Conservation (phyloP, 2,329 filamentous ascomycete species). For the Aaosphaeria arxii region DNA sequence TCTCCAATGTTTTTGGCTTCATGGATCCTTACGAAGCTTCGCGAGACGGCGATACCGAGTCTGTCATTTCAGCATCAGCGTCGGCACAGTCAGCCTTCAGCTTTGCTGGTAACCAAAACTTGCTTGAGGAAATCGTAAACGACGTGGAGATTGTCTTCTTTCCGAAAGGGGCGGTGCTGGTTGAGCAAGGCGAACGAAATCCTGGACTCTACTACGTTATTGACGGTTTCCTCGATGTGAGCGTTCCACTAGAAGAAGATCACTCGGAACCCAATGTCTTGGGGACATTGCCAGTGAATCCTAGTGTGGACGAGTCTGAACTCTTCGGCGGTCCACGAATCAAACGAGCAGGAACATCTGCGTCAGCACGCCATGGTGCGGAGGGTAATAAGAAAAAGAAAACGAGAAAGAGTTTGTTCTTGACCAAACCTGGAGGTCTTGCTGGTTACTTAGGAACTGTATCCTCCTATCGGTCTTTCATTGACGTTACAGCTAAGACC, state of each 20-base stretch:
- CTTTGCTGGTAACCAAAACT: slow-evolving; percentile 60
- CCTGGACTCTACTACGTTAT: slow-evolving; percentile 97
- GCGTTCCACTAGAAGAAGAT: slow-evolving; percentile 70
- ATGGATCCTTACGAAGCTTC: slow-evolving; percentile 80
- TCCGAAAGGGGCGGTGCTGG: slow-evolving; percentile 86
- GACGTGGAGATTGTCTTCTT: slow-evolving; percentile 98
- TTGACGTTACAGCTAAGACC: slow-evolving; percentile 94
- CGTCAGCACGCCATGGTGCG: slow-evolving; percentile 21
- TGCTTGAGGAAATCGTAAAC: slow-evolving; percentile 77
- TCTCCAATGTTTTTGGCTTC: slow-evolving; percentile 85
- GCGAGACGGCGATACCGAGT: slow-evolving; percentile 81
- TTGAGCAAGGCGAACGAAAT: slow-evolving; percentile 96
- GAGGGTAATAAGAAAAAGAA: slow-evolving; percentile 43
- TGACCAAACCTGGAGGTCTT: slow-evolving; percentile 91
- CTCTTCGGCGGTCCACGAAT: slow-evolving; percentile 26
- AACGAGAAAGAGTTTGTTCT: slow-evolving; percentile 70
- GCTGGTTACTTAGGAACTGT: slow-evolving; percentile 94
- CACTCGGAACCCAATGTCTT: slow-evolving; percentile 43
- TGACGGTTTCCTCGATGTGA: slow-evolving; percentile 93
- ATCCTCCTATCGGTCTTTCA: slow-evolving; percentile 92
- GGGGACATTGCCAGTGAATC: slow-evolving; percentile 37
- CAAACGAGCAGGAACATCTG: slow-evolving; percentile 21
- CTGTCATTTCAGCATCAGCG: slow-evolving; percentile 58
- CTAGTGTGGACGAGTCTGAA: slow-evolving; percentile 35
- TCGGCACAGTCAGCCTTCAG: slow-evolving; percentile 46